Conservation (phyloP, 2,329 filamentous ascomycete species). For the Cytospora paraplurivora region DNA sequence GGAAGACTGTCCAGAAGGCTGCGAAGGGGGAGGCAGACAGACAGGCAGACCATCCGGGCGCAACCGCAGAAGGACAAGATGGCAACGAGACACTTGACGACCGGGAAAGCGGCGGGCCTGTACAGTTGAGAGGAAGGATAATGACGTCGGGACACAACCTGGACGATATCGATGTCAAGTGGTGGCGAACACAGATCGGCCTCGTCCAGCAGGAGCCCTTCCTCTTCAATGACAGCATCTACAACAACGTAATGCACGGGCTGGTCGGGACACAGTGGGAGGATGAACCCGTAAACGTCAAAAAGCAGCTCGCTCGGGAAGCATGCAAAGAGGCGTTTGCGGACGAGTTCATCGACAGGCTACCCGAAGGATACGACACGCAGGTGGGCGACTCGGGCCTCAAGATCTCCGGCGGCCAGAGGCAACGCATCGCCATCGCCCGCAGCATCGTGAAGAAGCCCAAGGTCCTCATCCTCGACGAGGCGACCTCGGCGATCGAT, state of each 20-base stretch:
- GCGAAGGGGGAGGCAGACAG: constrained; percentile 44
- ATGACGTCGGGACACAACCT: constrained; percentile 48
- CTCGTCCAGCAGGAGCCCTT: constrained; percentile 44
- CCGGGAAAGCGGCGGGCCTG: constrained; percentile 44
- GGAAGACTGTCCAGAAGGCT: constrained; percentile 51
- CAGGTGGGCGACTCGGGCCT: constrained; percentile 76
- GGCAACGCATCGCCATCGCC: constrained; percentile 64
- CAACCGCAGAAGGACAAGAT: constrained; percentile 34
- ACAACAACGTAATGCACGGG: constrained; percentile 56
- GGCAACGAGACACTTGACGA: neutral
- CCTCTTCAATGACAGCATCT: constrained; percentile 52
- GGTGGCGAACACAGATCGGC: constrained; percentile 54
- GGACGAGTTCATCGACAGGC: constrained; percentile 66
- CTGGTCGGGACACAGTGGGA: constrained; percentile 47
- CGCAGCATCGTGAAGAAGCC: constrained; percentile 62
- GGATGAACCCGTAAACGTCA: constrained; percentile 40
- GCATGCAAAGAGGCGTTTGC: constrained; percentile 70
- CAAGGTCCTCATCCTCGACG: constrained; percentile 65
- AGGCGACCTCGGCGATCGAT: constrained; percentile 62
- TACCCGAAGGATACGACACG: constrained; percentile 71
- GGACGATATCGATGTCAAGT: constrained; percentile 63
- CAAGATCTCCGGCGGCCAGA: constrained; percentile 68
- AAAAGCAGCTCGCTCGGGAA: constrained; percentile 60
- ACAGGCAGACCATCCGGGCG: constrained; percentile 35
- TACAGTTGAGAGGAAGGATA: constrained; percentile 35